A percentile compares a stretch with the other conserved stretches of the same genome.
These are phyloP conservation scores for Anastatica hierochuntica DNA, from an alignment of 345 rosid species.

Conservation along the genomic window DNA sequence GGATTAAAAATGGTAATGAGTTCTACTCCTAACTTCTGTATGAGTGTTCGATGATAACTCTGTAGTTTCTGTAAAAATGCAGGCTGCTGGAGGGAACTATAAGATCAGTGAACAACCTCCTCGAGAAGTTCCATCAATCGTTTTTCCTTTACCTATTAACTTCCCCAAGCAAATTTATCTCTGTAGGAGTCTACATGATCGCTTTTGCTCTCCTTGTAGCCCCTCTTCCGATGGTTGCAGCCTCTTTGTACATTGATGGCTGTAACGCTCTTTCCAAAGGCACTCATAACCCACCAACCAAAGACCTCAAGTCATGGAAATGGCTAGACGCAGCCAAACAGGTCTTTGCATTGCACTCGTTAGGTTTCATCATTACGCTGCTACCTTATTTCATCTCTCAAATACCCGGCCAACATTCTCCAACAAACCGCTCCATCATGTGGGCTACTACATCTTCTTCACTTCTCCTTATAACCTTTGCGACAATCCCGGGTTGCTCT, in stretches of 20 bases:
- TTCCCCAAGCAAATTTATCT: conserved; percentile 77
- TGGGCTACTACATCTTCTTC: conserved; percentile 54
- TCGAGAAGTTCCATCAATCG: conserved; percentile 96
- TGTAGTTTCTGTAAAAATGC: conserved; percentile 20
- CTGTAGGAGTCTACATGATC: conserved; percentile 95
- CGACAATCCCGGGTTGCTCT: conserved; percentile 35
- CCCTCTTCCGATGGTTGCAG: conserved; percentile 82
- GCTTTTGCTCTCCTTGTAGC: conserved; percentile 85
- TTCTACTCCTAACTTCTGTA: not conserved
- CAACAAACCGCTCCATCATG: conserved; percentile 36
- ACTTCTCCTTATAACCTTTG: conserved; percentile 37
- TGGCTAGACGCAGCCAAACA: conserved; percentile 70
- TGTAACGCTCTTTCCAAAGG: conserved; percentile 25
- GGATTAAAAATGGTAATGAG: not conserved
- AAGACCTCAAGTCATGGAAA: conserved; percentile 49
- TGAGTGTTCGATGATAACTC: not conserved
- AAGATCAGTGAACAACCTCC: conserved; percentile 87
- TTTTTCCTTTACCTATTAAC: conserved; percentile 81
- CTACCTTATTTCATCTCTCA: conserved; percentile 62
- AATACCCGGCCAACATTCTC: conserved; percentile 42
- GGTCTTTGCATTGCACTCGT: conserved; percentile 56
- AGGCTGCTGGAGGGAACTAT: conserved; percentile 92
- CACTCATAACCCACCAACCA: conserved; percentile 16
- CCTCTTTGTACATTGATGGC: conserved; percentile 63
- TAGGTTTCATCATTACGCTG: conserved; percentile 58